phyloP scores from a whole-genome alignment of 116 monocot species.

The Trichopus zeylanicus region DNA sequence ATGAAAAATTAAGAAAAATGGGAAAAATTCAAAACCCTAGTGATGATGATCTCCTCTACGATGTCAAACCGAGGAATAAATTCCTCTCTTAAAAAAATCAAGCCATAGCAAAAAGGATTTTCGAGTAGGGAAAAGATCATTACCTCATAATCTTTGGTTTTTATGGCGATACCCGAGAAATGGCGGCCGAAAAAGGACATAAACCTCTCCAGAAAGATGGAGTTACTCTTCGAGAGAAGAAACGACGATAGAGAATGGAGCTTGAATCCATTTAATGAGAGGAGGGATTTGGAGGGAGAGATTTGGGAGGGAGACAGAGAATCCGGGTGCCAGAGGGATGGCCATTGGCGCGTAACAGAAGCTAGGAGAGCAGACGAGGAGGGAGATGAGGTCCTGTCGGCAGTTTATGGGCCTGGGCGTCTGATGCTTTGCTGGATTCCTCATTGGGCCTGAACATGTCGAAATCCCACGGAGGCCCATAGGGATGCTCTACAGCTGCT shows the following conservation, averaged over 20 bases:
- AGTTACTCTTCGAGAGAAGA: background rate
- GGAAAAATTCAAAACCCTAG: too few relatives aligned
- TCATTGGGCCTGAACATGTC: too few relatives aligned
- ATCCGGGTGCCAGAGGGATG: slow-evolving; percentile 2
- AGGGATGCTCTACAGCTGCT: too few relatives aligned
- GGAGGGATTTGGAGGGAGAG: background rate
- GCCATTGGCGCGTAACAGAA: too few relatives aligned
- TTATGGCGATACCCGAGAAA: slow-evolving; percentile 7
- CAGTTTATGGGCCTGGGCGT: background rate
- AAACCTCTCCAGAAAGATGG: background rate
- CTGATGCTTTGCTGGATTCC: too few relatives aligned
- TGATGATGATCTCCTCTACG: background rate
- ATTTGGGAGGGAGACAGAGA: slow-evolving; percentile 3
- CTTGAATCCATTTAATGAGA: slow-evolving; percentile 2
- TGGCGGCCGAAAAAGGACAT: slow-evolving; percentile 11
- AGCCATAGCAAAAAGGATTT: background rate
- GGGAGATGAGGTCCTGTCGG: background rate
- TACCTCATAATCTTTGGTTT: slow-evolving; percentile 30
- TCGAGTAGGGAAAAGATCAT: background rate
- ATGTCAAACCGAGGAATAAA: too few relatives aligned
- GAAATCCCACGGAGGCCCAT: too few relatives aligned
- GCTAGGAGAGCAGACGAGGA: background rate
- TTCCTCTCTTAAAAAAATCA: too few relatives aligned
- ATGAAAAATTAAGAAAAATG: too few relatives aligned
- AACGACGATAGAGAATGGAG: slow-evolving; percentile 2